These are phyloP conservation scores for Crucihimalaya himalaica DNA, from an alignment of 345 rosid species.

Conservation along the genomic window DNA sequence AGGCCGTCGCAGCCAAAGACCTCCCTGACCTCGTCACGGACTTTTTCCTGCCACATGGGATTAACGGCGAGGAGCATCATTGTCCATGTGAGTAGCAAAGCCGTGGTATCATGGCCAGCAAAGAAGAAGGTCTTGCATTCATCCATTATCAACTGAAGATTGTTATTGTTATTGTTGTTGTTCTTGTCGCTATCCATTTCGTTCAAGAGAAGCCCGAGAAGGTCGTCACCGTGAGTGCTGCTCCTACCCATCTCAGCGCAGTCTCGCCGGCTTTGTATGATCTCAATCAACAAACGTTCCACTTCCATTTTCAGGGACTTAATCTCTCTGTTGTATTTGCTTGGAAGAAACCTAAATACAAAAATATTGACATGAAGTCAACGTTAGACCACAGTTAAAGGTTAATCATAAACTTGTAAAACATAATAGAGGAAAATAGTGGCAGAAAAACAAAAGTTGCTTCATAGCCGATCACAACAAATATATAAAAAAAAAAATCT, in stretches of 20 bases:
- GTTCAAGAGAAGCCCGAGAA: conserved; percentile 72
- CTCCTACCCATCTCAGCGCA: conserved; percentile 81
- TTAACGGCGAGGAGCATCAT: conserved; percentile 83
- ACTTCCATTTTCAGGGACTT: conserved; percentile 77
- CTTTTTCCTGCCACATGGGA: conserved; percentile 79
- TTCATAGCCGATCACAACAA: conserved; percentile 4
- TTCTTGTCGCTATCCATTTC: conserved; percentile 65
- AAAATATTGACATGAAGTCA: not conserved
- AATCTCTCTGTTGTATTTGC: conserved; percentile 81
- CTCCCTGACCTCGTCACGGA: conserved; percentile 63
- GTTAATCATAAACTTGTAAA: not conserved
- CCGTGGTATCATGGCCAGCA: conserved; percentile 94
- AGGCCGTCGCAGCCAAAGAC: conserved; percentile 59
- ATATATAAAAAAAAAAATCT: not conserved
- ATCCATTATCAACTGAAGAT: conserved; percentile 87
- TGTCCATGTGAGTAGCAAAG: conserved; percentile 92
- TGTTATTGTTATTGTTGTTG: conserved; percentile 40
- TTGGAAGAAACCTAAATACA: conserved; percentile 72
- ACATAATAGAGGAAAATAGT: not conserved
- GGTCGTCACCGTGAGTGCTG: conserved; percentile 76
- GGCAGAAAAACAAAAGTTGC: not conserved
- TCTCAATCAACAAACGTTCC: conserved; percentile 77
- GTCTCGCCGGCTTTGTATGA: conserved; percentile 75
- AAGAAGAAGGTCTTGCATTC: conserved; percentile 97
- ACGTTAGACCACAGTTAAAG: not conserved